Evolutionary conservation across 495 filamentous ascomycete species (phyloP), one percentile per base, ranked within the genome.

Genomic region (Penicillium ucsense): DNA sequence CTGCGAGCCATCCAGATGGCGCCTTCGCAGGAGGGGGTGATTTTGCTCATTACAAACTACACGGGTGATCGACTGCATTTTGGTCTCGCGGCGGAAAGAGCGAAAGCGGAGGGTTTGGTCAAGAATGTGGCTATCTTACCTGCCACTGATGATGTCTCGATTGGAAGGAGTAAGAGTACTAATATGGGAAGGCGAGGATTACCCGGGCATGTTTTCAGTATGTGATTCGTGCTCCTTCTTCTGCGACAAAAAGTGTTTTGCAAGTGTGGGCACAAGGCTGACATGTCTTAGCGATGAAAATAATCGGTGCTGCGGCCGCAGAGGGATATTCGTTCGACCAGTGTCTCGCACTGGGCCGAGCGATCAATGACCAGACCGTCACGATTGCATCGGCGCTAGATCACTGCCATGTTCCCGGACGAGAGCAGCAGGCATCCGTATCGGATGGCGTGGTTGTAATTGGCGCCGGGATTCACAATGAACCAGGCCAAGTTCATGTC

Each of bases 401-500:
- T n/a, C 45, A 49, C 32, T 42, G 41, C 42, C 44, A 53, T 37
- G 37, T 53, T 6, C 51, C 51, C 3, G 51, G 51, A 11, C 29
- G 47, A 20, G 27, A 27, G 35, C 41, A 49, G 11, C 38, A 49
- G 8, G 43, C 47, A 27, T 49, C 46, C 3, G 41, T 49, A n/a
- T 34, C 46, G 2, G 46, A 41, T 29, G 33, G 46, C 31, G 42
- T 43, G 5, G 43, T 53, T 36, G 51, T 49, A 4, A 10, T 53
- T 5, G 51, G 51, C 10, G 48, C 47, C 42, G 51, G 51, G 20
- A 53, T 53, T 35, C 51, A 53, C 46, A 53, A 53, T 30, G 51
- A 53, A 8, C 51, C 51, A 20, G 51, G 38, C 7, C 42, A 43
- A 30, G 37, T 46, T 31, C 46, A 43, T 2, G 46, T 53, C 35